Base-by-base conservation (phyloP, 805 yeast genomes). In the Yamadazyma paraphyllophila region DNA sequence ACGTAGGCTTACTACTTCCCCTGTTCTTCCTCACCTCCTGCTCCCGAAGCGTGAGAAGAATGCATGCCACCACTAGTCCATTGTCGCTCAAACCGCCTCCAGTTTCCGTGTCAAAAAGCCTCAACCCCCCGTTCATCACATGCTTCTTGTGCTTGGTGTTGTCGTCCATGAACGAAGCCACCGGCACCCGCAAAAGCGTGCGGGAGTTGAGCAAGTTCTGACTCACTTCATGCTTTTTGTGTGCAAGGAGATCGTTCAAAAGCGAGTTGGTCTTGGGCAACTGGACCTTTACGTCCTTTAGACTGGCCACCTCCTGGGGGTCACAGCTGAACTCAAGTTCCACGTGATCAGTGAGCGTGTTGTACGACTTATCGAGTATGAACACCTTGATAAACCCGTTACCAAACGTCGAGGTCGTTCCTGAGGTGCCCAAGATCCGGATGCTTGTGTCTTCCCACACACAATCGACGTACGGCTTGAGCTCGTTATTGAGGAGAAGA, bases 391-490 rank as follows among this genome's bases (percentile, higher is more conserved):
- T 53, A n/a, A 60, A 48, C 1, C 66, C 65, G 38, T 59, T 63
- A 10, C 69, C 69, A 48, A 66, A 66, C 2, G 70, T 64, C 17
- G 71, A 66, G 3, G 66, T 54, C 2, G 63, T 61, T 0, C 68
- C 68, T 14, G 70, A 58, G 1, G 64, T 62, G 2, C 71, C 71
- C 38, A 54, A 43, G 8, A 64, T 49, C 13, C 71, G 57, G 25
- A 66, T 47, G 43, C 64, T 65, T 13, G 70, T 60, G 31, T 48
- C 53, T 34, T 57, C 57, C 54, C 56, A 60, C 10, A 48, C 39
- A 25, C 62, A 54, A 39, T 66, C 71, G 4, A 61, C 62, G 15
- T 58, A 60, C 1, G 70, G 68, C 26, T 55, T 57, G 29, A 59
- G 49, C 17, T 66, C 65, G 44, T 65, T 63, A 43, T 60, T 61